Evolutionary conservation across 1,139 yeast genomes (phyloP), one percentile per base, ranked within the genome.

Genomic region (Meyerozyma sp.): DNA sequence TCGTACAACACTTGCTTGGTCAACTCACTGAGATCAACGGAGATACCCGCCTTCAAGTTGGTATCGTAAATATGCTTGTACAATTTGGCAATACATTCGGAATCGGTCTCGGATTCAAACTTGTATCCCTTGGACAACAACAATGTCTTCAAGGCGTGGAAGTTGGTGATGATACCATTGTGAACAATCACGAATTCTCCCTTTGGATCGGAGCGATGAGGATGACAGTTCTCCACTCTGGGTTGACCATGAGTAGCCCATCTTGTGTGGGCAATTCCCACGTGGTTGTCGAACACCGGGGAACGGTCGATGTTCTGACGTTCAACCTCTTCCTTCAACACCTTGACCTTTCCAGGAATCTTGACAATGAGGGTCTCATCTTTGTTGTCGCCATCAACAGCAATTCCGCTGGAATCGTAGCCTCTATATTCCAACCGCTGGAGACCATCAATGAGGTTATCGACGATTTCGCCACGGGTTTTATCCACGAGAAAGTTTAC

Each of bases 181-280:
- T 94, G 99, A 42, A 94, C 98, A 50, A 94, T 84, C 34, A 87
- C 82, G 59, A 94, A 94, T 63, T 91, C 96, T 54, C 85, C 85
- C 43, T 69, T 66, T 9, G 77, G 76, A 63, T 89, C 98, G 0
- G 96, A 88, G 55, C 94, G 75, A 63, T 93, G 98, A 42, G 99
- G 99, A 63, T 94, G 99, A 65, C 98, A 93, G 73, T 94, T 94
- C 52, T 69, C 61, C 48, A 77, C 81, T 57, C 79, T 81, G 45
- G 98, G 98, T 58, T 84, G 88, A 66, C 99, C 99, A 67, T 94
- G 99, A 39, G 99, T 94, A 40, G 99, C 98, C 99, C 99, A 94
- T 75, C 99, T 85, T 14, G 99, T 94, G 68, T 94, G 99, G 35
- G 98, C 98, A 64, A 94, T 93, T 62, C 96, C 98, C 47, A 84